Percentiles rank a stretch among this genome's conserved stretches.
Evolutionary conservation across 202 grass and related monocot genomes (phyloP).

Genomic region (Musa balbisiana): DNA sequence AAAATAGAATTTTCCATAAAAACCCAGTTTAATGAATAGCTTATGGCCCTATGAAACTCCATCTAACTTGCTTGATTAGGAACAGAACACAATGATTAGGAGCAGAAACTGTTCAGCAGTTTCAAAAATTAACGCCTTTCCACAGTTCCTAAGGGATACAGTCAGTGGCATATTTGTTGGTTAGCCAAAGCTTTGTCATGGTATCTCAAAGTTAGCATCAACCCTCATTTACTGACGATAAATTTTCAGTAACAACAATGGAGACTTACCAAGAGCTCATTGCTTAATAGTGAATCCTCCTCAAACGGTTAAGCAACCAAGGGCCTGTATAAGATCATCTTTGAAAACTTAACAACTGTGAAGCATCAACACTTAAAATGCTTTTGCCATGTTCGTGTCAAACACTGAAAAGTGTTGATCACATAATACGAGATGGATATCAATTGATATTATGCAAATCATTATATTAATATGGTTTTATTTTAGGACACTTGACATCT

Average conservation of each 20-base stretch:
- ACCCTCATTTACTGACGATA: background rate
- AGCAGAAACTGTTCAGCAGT: background rate
- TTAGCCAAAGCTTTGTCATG: background rate
- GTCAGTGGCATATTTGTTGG: too few relatives aligned
- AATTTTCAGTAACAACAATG: too few relatives aligned
- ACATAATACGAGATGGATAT: background rate
- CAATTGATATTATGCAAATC: too few relatives aligned
- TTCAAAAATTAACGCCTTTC: background rate
- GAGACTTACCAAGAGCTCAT: background rate
- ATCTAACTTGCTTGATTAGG: too few relatives aligned
- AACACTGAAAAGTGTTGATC: background rate
- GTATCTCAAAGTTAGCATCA: background rate
- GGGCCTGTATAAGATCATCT: background rate
- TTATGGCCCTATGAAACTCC: background rate
- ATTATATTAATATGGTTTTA: background rate
- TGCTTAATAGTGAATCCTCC: background rate
- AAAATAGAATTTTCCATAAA: background rate
- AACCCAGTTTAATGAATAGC: background rate
- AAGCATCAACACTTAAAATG: background rate
- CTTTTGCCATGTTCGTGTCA: background rate
- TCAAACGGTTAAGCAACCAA: background rate
- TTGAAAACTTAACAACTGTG: background rate
- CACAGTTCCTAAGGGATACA: background rate
- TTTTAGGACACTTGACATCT: background rate
- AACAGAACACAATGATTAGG: background rate